Conservation (phyloP, 192 early-diverging fungal species). For the Gamsiella multidivaricata region DNA sequence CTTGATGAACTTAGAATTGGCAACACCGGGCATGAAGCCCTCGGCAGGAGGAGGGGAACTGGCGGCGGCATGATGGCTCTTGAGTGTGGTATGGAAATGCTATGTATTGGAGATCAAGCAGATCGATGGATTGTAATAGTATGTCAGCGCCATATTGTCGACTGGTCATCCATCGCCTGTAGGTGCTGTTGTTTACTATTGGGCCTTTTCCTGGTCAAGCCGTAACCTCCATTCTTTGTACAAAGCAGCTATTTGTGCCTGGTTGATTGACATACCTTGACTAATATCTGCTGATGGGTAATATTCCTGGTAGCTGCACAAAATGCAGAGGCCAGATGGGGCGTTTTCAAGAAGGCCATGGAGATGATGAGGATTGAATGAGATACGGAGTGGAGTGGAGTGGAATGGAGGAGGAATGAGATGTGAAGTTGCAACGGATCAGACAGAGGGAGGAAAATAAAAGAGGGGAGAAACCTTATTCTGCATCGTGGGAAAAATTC, state of each 20-base stretch:
- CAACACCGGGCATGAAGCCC: conserved; percentile 86
- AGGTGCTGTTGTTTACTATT: no score
- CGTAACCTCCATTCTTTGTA: no score
- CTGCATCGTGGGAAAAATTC: no score
- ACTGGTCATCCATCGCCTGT: neutral
- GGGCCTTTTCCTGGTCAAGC: no score
- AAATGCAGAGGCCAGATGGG: conserved; percentile 27
- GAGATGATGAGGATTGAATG: conserved; percentile 26
- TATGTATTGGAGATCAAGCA: neutral
- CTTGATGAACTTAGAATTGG: conserved; percentile 82
- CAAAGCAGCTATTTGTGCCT: no score
- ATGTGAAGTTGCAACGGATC: neutral
- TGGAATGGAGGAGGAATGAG: neutral
- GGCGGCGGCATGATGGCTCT: conserved; percentile 27
- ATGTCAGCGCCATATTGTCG: neutral
- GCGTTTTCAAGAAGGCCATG: conserved; percentile 7
- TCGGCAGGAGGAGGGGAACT: conserved; percentile 74
- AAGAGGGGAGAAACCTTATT: conserved; percentile 7
- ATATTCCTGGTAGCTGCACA: conserved; percentile 21
- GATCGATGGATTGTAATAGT: neutral
- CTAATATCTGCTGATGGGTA: conserved; percentile 21
- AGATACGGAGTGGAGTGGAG: neutral
- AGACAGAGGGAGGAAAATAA: conserved; percentile 6
- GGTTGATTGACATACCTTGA: conserved; percentile 50
- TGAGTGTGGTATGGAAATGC: conserved; percentile 50